A percentile compares a stretch with the other conserved stretches of the same genome.
Evolutionary conservation across 805 yeast genomes (phyloP).

Genomic region (Candida alai): DNA sequence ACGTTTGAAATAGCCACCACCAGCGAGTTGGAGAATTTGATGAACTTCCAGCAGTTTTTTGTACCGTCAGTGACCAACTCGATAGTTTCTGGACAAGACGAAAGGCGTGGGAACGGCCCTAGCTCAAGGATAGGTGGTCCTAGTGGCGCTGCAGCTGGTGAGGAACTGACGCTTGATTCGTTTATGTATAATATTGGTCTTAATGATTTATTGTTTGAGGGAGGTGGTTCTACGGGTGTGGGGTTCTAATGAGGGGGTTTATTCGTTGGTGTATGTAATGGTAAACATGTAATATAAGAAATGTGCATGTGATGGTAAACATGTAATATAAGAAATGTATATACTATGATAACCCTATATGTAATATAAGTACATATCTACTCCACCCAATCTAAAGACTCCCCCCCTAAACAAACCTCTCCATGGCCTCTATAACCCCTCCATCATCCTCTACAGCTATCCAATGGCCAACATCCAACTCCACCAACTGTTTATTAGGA

Average conservation of each 20-base stretch:
- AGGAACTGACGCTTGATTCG: constrained; percentile 9
- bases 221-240: not conserved
- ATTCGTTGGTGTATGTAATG: too few species aligned
- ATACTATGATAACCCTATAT: too few species aligned
- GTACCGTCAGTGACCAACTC: constrained; percentile 11
- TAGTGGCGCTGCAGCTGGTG: not conserved
- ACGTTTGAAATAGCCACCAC: constrained; percentile 6
- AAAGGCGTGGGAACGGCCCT: not conserved
- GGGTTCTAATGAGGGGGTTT: too few species aligned
- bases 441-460: constrained; percentile 10
- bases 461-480: constrained; percentile 12
- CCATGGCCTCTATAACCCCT: constrained; percentile 4
- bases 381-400: not conserved
- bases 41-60: constrained; percentile 16
- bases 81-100: not conserved
- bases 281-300: too few species aligned
- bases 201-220: constrained; percentile 13
- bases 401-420: constrained; percentile 4
- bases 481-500: not conserved
- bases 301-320: too few species aligned
- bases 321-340: too few species aligned
- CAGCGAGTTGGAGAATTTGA: constrained; percentile 9
- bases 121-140: too few species aligned
- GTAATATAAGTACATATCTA: not conserved
- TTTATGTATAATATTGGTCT: constrained; percentile 16